phyloP scores from a whole-genome alignment of 2,329 filamentous ascomycete species.

The Rutstroemia sp. region DNA sequence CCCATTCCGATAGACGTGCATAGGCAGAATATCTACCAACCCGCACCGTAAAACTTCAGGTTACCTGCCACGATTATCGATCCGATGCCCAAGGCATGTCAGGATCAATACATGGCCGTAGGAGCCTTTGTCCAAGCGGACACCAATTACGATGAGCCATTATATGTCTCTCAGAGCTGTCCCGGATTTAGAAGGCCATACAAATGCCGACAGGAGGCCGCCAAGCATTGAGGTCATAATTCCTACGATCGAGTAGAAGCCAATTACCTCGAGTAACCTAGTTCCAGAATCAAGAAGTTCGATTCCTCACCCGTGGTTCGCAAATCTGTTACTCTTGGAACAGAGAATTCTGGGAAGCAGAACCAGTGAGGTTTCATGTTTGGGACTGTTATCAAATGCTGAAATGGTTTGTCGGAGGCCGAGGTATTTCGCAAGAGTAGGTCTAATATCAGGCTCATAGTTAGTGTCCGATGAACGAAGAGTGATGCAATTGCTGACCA shows the following conservation, averaged over 20 bases:
- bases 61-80: conserved; percentile 28
- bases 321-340: too few relatives aligned
- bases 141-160: conserved; percentile 29
- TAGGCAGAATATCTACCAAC: conserved; percentile 15
- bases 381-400: too few relatives aligned
- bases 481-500: too few relatives aligned
- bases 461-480: too few relatives aligned
- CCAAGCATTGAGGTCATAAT: conserved; percentile 35
- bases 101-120: conserved; percentile 26
- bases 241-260: conserved; percentile 31
- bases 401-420: too few relatives aligned
- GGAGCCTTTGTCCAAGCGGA: neutral
- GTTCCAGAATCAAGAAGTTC: too few relatives aligned
- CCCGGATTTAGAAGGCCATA: conserved; percentile 34
- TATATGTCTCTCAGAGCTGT: conserved; percentile 27
- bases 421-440: too few relatives aligned
- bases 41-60: conserved; percentile 15
- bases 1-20: conserved; percentile 15
- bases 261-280: too few relatives aligned
- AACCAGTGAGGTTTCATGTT: too few relatives aligned
- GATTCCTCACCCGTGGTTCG: too few relatives aligned
- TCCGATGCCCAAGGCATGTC: conserved; percentile 24
- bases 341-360: too few relatives aligned
- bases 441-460: too few relatives aligned
- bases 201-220: conserved; percentile 34